These are phyloP conservation scores for Larix sibirica DNA, from an alignment of 83 land plant species.

Conservation along the genomic window DNA sequence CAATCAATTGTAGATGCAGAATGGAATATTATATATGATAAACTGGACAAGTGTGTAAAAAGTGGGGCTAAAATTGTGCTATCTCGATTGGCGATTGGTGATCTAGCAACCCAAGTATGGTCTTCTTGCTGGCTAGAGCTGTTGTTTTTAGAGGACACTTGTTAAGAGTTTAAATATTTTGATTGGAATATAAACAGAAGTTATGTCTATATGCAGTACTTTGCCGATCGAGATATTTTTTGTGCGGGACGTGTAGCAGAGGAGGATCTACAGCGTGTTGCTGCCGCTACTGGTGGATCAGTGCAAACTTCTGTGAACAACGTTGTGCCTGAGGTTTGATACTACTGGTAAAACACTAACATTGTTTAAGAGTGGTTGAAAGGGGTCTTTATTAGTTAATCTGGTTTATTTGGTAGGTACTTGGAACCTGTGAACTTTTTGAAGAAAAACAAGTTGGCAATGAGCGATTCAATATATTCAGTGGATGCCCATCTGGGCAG, in stretches of 20 bases:
- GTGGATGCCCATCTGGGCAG: slow-evolving; percentile 93
- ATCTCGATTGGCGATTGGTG: slow-evolving; percentile 96
- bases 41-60: slow-evolving; percentile 93
- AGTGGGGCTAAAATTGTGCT: slow-evolving; percentile 95
- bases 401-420: slow-evolving; percentile 59
- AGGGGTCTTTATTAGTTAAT: not conserved
- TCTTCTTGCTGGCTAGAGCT: not conserved
- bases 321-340: slow-evolving; percentile 80
- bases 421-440: slow-evolving; percentile 89
- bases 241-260: slow-evolving; percentile 99
- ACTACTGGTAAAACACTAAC: not conserved
- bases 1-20: slow-evolving; percentile 99
- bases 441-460: slow-evolving; percentile 99
- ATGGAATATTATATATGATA: slow-evolving; percentile 99
- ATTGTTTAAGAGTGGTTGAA: not conserved
- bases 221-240: slow-evolving; percentile 98
- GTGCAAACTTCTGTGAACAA: slow-evolving; percentile 97
- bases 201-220: slow-evolving; percentile 64
- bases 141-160: not conserved
- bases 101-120: slow-evolving; percentile 89
- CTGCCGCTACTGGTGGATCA: slow-evolving; percentile 96
- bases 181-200: not conserved
- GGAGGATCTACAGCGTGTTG: slow-evolving; percentile 94
- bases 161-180: too few species aligned
- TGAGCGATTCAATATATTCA: slow-evolving; percentile 96